Percentiles rank a stretch among this genome's conserved stretches.
phyloP scores from a whole-genome alignment of 2,329 filamentous ascomycete species.

The Atkinsonella texensis region DNA sequence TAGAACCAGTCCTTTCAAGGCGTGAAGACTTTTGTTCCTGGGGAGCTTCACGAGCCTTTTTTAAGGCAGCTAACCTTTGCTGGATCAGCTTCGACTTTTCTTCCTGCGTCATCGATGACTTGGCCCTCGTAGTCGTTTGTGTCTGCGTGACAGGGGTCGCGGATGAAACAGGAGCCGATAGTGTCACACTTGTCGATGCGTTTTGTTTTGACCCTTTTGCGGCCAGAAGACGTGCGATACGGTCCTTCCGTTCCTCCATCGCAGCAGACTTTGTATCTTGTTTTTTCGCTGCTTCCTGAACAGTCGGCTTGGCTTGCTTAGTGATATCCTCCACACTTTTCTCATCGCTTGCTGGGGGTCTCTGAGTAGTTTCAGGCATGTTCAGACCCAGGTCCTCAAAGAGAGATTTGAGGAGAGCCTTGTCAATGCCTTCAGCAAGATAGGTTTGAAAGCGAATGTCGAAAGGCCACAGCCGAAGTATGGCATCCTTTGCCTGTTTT shows the following conservation, averaged over 20 bases:
- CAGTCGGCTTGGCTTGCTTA: background rate
- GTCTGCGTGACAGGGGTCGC: background rate
- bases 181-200: slow-evolving; percentile 8
- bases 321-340: background rate
- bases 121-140: slow-evolving; percentile 13
- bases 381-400: slow-evolving; percentile 58
- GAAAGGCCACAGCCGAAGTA: slow-evolving; percentile 50
- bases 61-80: slow-evolving; percentile 66
- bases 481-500: slow-evolving; percentile 53
- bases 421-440: slow-evolving; percentile 59
- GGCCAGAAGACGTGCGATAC: slow-evolving; percentile 65
- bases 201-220: slow-evolving; percentile 49
- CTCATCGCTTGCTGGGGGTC: background rate
- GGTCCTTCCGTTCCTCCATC: slow-evolving; percentile 57
- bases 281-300: background rate
- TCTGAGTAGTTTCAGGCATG: slow-evolving; percentile 12
- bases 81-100: slow-evolving; percentile 64
- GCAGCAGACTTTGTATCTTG: background rate
- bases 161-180: slow-evolving; percentile 5
- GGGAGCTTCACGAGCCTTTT: slow-evolving; percentile 40
- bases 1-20: slow-evolving; percentile 1
- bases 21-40: background rate
- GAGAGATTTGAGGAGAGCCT: slow-evolving; percentile 46
- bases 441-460: slow-evolving; percentile 66
- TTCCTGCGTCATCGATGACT: slow-evolving; percentile 28